Evolutionary conservation across 192 early-diverging fungal genomes (phyloP).

Genomic region (Chytriomyces sp.): DNA sequence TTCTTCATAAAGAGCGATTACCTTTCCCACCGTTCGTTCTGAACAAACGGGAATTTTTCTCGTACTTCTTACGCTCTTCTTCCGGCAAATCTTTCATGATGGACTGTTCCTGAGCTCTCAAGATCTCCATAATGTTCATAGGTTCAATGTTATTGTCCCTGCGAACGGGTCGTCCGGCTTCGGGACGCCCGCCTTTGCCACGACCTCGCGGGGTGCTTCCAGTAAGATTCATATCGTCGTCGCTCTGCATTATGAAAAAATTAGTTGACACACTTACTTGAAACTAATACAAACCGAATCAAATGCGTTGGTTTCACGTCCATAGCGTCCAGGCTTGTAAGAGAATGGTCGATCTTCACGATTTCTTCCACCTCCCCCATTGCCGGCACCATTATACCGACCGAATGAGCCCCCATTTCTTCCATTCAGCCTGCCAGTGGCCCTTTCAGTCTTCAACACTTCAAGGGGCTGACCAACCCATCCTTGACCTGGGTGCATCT

Average conservation of each 20-base stretch:
- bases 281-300: slow-evolving; percentile 14
- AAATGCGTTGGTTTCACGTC: background rate
- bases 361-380: background rate
- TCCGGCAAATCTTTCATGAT: slow-evolving; percentile 31
- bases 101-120: slow-evolving; percentile 19
- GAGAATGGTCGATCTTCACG: background rate
- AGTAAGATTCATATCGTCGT: background rate
- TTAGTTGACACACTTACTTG: background rate
- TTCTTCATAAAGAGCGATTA: background rate
- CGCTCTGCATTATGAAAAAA: background rate
- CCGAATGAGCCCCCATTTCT: slow-evolving; percentile 1
- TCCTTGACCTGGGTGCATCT: slow-evolving; percentile 24
- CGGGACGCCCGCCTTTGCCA: slow-evolving; percentile 10
- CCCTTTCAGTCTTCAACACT: background rate
- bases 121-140: slow-evolving; percentile 27
- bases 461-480: slow-evolving; percentile 21
- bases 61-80: slow-evolving; percentile 25
- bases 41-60: slow-evolving; percentile 24
- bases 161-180: background rate
- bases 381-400: background rate
- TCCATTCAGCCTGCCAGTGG: background rate
- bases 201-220: background rate
- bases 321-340: slow-evolving; percentile 1
- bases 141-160: slow-evolving; percentile 19
- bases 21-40: slow-evolving; percentile 20